Base-by-base conservation (phyloP, 352 stramenopile species). In the Phytophthora palmivora region DNA sequence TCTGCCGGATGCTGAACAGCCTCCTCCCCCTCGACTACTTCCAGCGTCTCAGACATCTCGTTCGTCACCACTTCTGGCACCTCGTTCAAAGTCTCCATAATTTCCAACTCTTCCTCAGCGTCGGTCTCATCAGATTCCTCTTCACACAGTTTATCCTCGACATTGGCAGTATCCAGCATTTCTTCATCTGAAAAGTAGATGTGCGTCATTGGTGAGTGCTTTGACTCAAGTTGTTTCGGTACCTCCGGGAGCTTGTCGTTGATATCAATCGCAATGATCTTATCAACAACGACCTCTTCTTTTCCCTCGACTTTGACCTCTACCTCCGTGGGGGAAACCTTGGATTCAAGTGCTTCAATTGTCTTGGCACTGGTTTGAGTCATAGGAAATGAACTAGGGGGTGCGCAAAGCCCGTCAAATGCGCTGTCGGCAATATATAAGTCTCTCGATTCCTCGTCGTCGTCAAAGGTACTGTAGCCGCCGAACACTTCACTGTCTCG, bases 401-500 rank as follows among this genome's bases (percentile, higher is more conserved):
- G 44, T 28, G 59, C 45, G 39, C 60, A 61, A 15, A 62, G 19
- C 2, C 39, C 47, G 24, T 63, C 41, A 37, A 62, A 54, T 14
- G 53, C 46, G 45, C 72, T 32, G 47, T 72, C 39, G 6, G 42
- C 41, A 28, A 70, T 48, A 41, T 70, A 64, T 12, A 53, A 22
- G 22, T 64, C 52, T 12, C 46, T 47, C 9, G 44, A 56, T 21
- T 56, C 41, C 26, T 74, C 63, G 15, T 68, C 63, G 18, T 74
- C 71, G 33, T 74, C 69, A 45, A 81, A 72, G 0, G 61, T 74
- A 34, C 59, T 71, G 51, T 81, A 76, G 16, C 64, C 51, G 48
- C 63, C 63, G 32, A 74, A 74, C 9, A 34, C 46, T 28, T 62
- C 63, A 36, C 64, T 81, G 58, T 72, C 65, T 9, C 66, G 63